These are phyloP conservation scores for Sphenostylis stenocarpa DNA, from an alignment of 306 rosid species.

Conservation along the genomic window DNA sequence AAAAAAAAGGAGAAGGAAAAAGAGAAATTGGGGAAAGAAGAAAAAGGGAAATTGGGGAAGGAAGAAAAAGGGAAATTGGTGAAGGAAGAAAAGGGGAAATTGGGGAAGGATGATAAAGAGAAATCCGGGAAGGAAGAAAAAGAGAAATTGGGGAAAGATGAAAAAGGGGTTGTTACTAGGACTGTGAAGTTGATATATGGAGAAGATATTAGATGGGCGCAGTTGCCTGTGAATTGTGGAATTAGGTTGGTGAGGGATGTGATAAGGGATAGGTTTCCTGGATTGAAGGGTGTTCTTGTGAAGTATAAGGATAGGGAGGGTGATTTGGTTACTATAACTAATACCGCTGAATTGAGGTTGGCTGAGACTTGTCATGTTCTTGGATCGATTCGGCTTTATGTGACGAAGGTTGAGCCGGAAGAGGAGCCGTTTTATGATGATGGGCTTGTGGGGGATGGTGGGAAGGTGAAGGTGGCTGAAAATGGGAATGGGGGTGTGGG, in stretches of 20 bases:
- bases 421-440: slow-evolving; percentile 72
- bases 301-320: slow-evolving; percentile 87
- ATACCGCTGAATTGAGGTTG: slow-evolving; percentile 63
- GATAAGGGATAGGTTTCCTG: slow-evolving; percentile 66
- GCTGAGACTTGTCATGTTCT: slow-evolving; percentile 62
- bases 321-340: slow-evolving; percentile 87
- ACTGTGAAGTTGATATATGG: slow-evolving; percentile 85
- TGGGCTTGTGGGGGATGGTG: slow-evolving; percentile 20
- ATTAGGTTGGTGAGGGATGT: slow-evolving; percentile 62
- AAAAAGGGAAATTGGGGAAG: not conserved
- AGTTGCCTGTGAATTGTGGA: slow-evolving; percentile 73
- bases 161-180: slow-evolving; percentile 50
- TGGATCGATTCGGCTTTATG: slow-evolving; percentile 64
- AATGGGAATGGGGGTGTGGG: slow-evolving; percentile 44
- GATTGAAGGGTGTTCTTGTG: slow-evolving; percentile 79
- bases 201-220: slow-evolving; percentile 90
- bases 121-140: slow-evolving; percentile 34
- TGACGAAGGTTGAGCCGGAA: slow-evolving; percentile 56
- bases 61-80: slow-evolving; percentile 36
- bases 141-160: slow-evolving; percentile 26
- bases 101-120: not conserved
- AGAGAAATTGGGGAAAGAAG: not conserved
- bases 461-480: slow-evolving; percentile 27
- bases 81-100: slow-evolving; percentile 37
- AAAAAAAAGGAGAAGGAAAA: slow-evolving; percentile 17